These are phyloP conservation scores for Cardamine occulta DNA, from an alignment of 345 rosid species.

Conservation along the genomic window DNA sequence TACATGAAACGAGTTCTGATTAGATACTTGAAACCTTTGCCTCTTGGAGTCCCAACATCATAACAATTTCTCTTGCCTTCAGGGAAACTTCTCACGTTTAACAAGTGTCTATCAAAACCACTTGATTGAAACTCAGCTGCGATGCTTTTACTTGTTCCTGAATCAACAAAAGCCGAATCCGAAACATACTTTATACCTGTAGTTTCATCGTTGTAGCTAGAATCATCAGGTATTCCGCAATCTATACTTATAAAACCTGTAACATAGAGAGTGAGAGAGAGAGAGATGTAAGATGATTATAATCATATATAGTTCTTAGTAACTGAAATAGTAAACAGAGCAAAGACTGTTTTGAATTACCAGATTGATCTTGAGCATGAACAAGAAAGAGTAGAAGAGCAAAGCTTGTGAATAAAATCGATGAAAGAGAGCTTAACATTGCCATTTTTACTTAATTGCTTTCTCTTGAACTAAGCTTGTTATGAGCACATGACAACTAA, in stretches of 20 bases:
- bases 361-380: slow-evolving; percentile 32
- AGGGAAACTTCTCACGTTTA: slow-evolving; percentile 48
- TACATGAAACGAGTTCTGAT: slow-evolving; percentile 56
- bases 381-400: not conserved
- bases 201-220: slow-evolving; percentile 31
- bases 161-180: slow-evolving; percentile 39
- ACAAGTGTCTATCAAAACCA: slow-evolving; percentile 13
- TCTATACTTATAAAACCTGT: slow-evolving; percentile 47
- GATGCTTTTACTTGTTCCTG: slow-evolving; percentile 29
- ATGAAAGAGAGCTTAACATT: not conserved
- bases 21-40: slow-evolving; percentile 44
- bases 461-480: not conserved
- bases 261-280: too few species aligned
- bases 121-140: slow-evolving; percentile 10
- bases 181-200: slow-evolving; percentile 42
- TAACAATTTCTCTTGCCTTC: slow-evolving; percentile 48
- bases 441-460: not conserved
- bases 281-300: not conserved
- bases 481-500: not conserved
- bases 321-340: not conserved
- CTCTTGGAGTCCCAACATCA: slow-evolving; percentile 30
- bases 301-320: not conserved
- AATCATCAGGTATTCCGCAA: slow-evolving; percentile 30
- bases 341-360: not conserved
- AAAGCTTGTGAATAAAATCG: not conserved